Evolutionary conservation across 441 rosid genomes (phyloP).

Genomic region (Isatis lusitanica): DNA sequence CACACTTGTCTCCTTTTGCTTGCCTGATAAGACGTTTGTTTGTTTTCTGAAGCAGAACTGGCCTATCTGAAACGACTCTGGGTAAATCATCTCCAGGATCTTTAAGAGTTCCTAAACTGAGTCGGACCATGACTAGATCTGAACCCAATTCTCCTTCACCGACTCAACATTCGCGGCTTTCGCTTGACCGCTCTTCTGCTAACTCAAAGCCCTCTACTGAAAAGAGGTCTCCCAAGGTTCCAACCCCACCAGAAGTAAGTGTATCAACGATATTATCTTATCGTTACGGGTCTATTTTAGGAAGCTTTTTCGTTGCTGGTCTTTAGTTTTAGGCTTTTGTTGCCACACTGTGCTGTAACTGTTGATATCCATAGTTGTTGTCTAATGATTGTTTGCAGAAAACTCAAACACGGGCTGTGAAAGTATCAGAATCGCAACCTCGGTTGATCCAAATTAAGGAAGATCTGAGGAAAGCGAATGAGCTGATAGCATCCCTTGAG

Average conservation of each 20-base stretch:
- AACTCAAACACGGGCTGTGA: constrained; percentile 46
- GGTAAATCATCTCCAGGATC: constrained; percentile 51
- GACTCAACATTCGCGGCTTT: constrained; percentile 47
- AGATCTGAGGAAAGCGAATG: constrained; percentile 81
- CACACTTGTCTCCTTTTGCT: not conserved
- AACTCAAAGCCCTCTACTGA: constrained; percentile 58
- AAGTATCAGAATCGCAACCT: constrained; percentile 62
- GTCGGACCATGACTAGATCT: constrained; percentile 51
- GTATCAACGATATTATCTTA: no score
- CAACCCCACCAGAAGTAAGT: constrained; percentile 75
- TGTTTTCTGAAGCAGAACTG: constrained; percentile 46
- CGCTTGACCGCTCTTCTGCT: constrained; percentile 58
- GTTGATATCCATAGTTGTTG: constrained; percentile 11
- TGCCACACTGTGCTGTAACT: not conserved
- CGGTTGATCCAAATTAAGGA: constrained; percentile 65
- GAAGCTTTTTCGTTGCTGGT: constrained; percentile 41
- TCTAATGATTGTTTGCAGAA: constrained; percentile 51
- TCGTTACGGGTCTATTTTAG: not conserved
- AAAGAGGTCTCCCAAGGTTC: constrained; percentile 57
- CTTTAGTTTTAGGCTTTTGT: constrained; percentile 40
- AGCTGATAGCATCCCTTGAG: constrained; percentile 59
- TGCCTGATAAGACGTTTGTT: constrained; percentile 23
- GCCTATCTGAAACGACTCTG: constrained; percentile 53
- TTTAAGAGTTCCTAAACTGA: constrained; percentile 57
- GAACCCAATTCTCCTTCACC: constrained; percentile 66